Conservation (phyloP, 2,329 filamentous ascomycete species). For the Ustulina deusta region DNA sequence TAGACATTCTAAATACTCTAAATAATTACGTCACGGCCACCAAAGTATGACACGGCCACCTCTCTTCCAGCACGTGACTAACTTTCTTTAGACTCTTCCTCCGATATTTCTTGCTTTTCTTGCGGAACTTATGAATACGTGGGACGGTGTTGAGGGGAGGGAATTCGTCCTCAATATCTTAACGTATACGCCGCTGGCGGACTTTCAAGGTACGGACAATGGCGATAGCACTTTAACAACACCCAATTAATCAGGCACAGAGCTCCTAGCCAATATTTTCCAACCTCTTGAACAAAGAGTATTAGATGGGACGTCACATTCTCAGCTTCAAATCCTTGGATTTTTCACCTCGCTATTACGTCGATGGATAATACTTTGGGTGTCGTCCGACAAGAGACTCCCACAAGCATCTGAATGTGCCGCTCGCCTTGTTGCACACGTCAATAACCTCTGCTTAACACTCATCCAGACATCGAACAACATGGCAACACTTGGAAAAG, state of each 20-base stretch:
- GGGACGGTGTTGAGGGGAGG: conserved; percentile 70
- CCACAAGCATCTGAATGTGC: conserved; percentile 55
- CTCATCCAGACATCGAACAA: conserved; percentile 66
- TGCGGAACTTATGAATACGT: conserved; percentile 65
- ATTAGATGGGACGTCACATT: conserved; percentile 61
- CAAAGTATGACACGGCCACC: conserved; percentile 59
- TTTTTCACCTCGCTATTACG: conserved; percentile 77
- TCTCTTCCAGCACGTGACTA: conserved; percentile 29
- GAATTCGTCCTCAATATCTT: conserved; percentile 69
- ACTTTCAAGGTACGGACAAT: conserved; percentile 64
- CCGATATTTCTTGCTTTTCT: conserved; percentile 64
- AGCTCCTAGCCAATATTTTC: conserved; percentile 63
- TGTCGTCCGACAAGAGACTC: conserved; percentile 55
- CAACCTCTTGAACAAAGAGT: conserved; percentile 64
- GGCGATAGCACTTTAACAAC: background rate
- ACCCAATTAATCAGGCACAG: conserved; percentile 54
- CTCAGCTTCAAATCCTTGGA: conserved; percentile 70
- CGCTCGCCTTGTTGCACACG: conserved; percentile 59
- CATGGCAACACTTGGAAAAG: conserved; percentile 62
- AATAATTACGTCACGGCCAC: conserved; percentile 66
- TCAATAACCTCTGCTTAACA: conserved; percentile 68
- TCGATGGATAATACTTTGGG: conserved; percentile 65
- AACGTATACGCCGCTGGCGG: conserved; percentile 64
- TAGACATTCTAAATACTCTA: conserved; percentile 67
- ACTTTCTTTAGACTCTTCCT: conserved; percentile 56